Evolutionary conservation across 495 filamentous ascomycete species (phyloP).

Genomic region (Massariosphaeria phaeospora): DNA sequence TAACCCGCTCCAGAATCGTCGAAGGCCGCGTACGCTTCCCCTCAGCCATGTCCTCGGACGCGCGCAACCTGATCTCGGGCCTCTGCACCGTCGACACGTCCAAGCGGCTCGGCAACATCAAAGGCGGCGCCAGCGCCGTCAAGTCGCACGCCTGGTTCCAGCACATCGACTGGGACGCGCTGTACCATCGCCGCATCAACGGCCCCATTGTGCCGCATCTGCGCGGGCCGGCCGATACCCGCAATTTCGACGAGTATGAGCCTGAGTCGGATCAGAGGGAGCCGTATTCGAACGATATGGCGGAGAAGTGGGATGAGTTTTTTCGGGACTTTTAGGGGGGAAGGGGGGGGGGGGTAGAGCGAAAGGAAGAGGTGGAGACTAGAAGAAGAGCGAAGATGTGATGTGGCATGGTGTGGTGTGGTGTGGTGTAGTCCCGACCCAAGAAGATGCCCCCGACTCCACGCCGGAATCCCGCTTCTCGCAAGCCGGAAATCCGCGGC

Average conservation of each 20-base stretch:
- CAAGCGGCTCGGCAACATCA: conserved; percentile 81
- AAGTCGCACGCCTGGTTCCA: conserved; percentile 85
- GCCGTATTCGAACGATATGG: conserved; percentile 69
- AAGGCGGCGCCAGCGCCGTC: conserved; percentile 73
- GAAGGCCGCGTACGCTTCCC: conserved; percentile 70
- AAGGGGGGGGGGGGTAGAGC: background rate
- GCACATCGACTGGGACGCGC: conserved; percentile 77
- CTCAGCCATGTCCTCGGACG: conserved; percentile 62
- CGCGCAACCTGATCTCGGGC: conserved; percentile 75
- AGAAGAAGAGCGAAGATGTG: no score
- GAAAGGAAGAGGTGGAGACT: background rate
- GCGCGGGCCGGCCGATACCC: conserved; percentile 72
- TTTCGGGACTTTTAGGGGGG: conserved; percentile 71
- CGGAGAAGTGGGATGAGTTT: conserved; percentile 65
- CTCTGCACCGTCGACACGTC: conserved; percentile 88
- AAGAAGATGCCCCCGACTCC: no score
- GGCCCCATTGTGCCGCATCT: conserved; percentile 86
- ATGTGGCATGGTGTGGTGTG: no score
- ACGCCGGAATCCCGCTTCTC: no score
- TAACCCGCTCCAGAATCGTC: conserved; percentile 54
- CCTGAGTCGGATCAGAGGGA: conserved; percentile 51
- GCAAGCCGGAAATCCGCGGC: no score
- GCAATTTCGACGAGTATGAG: conserved; percentile 88
- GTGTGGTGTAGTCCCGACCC: no score
- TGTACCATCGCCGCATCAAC: conserved; percentile 59